Percentiles rank a stretch among this genome's conserved stretches.
Evolutionary conservation across 225 moss, liverwort and hornwort genomes (phyloP).

Genomic region (Antitrichia curtipendula): DNA sequence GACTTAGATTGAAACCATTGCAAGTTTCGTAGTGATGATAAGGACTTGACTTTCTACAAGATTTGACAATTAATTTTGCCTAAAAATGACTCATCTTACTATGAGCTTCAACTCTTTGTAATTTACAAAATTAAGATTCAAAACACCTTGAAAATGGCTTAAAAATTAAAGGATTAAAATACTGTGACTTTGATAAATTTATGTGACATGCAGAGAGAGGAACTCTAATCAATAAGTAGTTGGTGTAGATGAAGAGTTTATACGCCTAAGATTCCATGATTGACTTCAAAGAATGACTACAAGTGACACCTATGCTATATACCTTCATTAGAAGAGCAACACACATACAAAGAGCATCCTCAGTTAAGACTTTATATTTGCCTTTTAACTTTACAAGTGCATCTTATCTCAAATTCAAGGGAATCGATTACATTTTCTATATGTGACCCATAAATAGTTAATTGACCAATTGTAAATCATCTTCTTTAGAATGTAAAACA

Average conservation of each 20-base stretch:
- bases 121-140: too few species aligned
- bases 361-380: neutral
- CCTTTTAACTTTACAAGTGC: neutral
- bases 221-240: neutral
- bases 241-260: neutral
- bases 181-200: neutral
- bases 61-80: too few species aligned
- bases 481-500: neutral
- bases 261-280: neutral
- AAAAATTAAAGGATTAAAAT: too few species aligned
- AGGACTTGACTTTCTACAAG: too few species aligned
- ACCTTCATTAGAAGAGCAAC: neutral
- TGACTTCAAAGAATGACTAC: accelerated
- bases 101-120: too few species aligned
- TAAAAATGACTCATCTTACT: too few species aligned
- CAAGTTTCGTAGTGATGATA: too few species aligned
- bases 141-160: too few species aligned
- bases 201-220: accelerated
- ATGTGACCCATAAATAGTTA: too few species aligned
- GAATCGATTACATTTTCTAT: too few species aligned
- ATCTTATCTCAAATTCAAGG: neutral
- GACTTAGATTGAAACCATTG: too few species aligned
- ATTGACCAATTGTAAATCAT: neutral
- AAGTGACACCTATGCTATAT: neutral
- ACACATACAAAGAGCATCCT: accelerated